Conservation (phyloP, 2,329 filamentous ascomycete genomes). For the Exophiala aquamarina region DNA sequence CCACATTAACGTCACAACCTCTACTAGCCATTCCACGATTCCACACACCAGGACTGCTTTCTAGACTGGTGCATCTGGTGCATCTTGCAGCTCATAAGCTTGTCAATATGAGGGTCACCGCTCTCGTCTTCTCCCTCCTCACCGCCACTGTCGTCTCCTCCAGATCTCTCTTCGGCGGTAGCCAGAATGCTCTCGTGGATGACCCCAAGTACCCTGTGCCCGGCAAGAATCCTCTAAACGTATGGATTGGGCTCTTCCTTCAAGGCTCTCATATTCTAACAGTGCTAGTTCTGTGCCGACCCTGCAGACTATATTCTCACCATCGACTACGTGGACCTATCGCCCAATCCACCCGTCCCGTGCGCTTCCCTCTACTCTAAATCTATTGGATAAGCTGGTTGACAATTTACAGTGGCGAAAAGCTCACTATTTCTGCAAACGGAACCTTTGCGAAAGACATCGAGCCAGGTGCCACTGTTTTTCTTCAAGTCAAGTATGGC, state of each 20-base stretch:
- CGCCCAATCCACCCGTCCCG: conserved; percentile 84
- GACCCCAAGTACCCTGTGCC: conserved; percentile 65
- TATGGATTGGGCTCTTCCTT: conserved; percentile 4
- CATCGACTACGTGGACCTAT: conserved; percentile 77
- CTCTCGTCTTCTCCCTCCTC: conserved; percentile 44
- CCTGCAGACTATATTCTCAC: conserved; percentile 69
- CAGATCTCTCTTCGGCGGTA: conserved; percentile 48
- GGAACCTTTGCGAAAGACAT: conserved; percentile 74
- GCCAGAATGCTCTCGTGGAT: conserved; percentile 51
- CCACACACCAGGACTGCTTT: not conserved
- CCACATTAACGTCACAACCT: too few relatives aligned
- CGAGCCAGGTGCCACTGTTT: conserved; percentile 75
- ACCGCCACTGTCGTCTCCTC: conserved; percentile 46
- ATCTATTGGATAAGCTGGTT: not conserved
- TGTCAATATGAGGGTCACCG: conserved; percentile 18
- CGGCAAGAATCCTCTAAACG: conserved; percentile 77
- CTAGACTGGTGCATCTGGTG: not conserved
- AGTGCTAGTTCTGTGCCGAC: conserved; percentile 64
- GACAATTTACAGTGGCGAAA: conserved; percentile 63
- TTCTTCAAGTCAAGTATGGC: conserved; percentile 87
- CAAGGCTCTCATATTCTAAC: conserved; percentile 5
- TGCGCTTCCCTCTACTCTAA: conserved; percentile 51
- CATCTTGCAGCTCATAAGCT: too few relatives aligned
- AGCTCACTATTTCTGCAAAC: conserved; percentile 73
- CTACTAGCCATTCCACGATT: not conserved